Evolutionary conservation across 352 stramenopile genomes (phyloP), one percentile per base, ranked within the genome.

Genomic region (Pythium sp.): DNA sequence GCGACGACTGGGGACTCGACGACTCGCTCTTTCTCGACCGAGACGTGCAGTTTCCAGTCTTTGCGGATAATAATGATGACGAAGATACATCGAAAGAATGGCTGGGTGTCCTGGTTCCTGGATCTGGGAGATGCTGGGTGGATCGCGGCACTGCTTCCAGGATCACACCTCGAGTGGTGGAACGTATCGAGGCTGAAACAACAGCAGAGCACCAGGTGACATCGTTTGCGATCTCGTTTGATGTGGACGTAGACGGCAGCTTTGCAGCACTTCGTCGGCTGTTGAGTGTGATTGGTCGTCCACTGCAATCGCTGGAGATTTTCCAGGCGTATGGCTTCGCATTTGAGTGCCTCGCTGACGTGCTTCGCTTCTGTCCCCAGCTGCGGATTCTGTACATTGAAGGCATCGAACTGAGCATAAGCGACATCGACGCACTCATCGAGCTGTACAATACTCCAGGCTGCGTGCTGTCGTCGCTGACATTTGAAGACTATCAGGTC

Each of bases 341-440:
- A 14, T 57, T 65, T 22, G 59, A 26, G 41, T 41, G 20, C 30
- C 28, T 65, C 20, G 3, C 18, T 2, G 59, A 65, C 38, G 18
- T 65, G 6, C 26, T 65, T 12, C 41, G 7, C 26, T 56, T 30
- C 41, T 65, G 59, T 47, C 41, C 43, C 26, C 41, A 55, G 3
- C 43, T 65, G 15, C 28, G 28, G 1, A 65, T 46, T 20, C 28
- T 65, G 43, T 65, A 65, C 59, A 65, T 65, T 4, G 59, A 65
- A 47, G 59, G 59, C 15, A 28, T 65, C 7, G 18, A n/a, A 30
- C 43, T 57, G 26, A 30, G 43, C 41, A 18, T 24, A 18, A 9
- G 28, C 1, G 59, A 46, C 2, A 15, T 65, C 20, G 59, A 54
- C 11, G 59, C 14, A 6, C 32, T 65, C 6, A 56, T 57, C 3